Percentiles rank a stretch among this genome's conserved stretches.
These are phyloP conservation scores for Leccinum pallidistipes DNA, from an alignment of 1,284 basidiomycete species.

Conservation along the genomic window DNA sequence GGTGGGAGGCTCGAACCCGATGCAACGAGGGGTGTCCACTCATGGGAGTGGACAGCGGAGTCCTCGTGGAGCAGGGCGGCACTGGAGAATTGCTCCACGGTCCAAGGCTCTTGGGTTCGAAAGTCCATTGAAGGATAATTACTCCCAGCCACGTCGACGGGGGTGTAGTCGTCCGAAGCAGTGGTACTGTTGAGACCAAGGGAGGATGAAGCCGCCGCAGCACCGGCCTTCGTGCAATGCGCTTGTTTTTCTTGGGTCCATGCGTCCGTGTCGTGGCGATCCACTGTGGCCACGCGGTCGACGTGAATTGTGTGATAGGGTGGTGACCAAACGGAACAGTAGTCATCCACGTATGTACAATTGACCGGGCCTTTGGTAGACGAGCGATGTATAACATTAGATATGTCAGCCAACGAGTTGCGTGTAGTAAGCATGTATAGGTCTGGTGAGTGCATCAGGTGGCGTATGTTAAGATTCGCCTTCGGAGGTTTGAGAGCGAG, in stretches of 20 bases:
- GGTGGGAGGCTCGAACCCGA: background rate
- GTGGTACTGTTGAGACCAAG: constrained; percentile 8
- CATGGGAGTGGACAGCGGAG: background rate
- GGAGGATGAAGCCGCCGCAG: constrained; percentile 12
- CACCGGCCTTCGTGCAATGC: constrained; percentile 14
- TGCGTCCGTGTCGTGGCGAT: constrained; percentile 30
- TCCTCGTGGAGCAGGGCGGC: background rate
- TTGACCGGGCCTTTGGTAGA: background rate
- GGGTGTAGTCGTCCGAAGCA: constrained; percentile 1
- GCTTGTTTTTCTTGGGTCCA: constrained; percentile 18
- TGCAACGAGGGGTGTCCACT: constrained; percentile 4
- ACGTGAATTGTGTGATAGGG: constrained; percentile 12
- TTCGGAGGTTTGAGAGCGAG: background rate
- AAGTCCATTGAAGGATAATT: constrained; percentile 11
- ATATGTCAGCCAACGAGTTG: constrained; percentile 9
- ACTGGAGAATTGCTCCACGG: background rate
- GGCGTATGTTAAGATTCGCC: background rate
- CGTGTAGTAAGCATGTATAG: background rate
- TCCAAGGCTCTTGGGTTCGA: background rate
- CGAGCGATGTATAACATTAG: constrained; percentile 2
- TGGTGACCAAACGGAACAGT: constrained; percentile 8
- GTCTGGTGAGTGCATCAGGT: constrained; percentile 3
- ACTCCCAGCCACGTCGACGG: constrained; percentile 4
- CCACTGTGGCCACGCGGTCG: constrained; percentile 22
- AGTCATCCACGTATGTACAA: constrained; percentile 2